A percentile compares a stretch with the other conserved stretches of the same genome.
Evolutionary conservation across 2,329 filamentous ascomycete species (phyloP).

Genomic region (Thielaviopsis punctulata): DNA sequence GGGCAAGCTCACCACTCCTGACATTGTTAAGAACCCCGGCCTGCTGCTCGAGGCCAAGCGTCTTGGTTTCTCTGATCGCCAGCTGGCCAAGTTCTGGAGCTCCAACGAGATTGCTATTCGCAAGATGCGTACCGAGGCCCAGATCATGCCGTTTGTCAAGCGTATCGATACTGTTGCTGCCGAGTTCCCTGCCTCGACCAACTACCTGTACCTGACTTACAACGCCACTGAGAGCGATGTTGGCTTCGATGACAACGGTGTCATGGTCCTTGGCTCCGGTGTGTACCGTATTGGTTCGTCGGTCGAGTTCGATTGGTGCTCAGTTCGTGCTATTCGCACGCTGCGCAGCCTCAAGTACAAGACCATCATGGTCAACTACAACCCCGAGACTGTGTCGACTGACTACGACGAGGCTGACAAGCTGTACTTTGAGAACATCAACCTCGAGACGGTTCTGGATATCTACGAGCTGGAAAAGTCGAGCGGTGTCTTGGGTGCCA

Average conservation of each 20-base stretch:
- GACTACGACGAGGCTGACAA: constrained; percentile 92
- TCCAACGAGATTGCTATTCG: constrained; percentile 88
- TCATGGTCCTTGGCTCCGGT: constrained; percentile 92
- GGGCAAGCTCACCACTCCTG: constrained; percentile 44
- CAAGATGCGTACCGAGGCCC: constrained; percentile 65
- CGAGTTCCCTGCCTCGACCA: constrained; percentile 86
- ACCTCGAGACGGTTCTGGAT: constrained; percentile 74
- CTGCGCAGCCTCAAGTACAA: constrained; percentile 71
- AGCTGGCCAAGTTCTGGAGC: constrained; percentile 84
- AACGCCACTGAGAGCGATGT: constrained; percentile 80
- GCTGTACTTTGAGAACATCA: constrained; percentile 94
- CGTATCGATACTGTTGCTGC: constrained; percentile 97
- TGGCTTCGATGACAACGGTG: constrained; percentile 68
- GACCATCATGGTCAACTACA: constrained; percentile 92
- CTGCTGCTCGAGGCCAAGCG: constrained; percentile 75
- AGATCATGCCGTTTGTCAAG: constrained; percentile 81
- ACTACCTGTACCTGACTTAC: constrained; percentile 94
- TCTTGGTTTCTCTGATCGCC: constrained; percentile 84
- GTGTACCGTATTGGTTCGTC: constrained; percentile 96
- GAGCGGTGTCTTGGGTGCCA: constrained; percentile 75
- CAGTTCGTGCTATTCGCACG: constrained; percentile 82
- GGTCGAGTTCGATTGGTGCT: constrained; percentile 99
- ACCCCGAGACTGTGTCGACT: constrained; percentile 76
- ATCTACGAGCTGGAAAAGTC: constrained; percentile 81
- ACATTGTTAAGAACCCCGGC: constrained; percentile 44